Conservation (phyloP, 2,329 filamentous ascomycete species). For the Fusarium irregulare region DNA sequence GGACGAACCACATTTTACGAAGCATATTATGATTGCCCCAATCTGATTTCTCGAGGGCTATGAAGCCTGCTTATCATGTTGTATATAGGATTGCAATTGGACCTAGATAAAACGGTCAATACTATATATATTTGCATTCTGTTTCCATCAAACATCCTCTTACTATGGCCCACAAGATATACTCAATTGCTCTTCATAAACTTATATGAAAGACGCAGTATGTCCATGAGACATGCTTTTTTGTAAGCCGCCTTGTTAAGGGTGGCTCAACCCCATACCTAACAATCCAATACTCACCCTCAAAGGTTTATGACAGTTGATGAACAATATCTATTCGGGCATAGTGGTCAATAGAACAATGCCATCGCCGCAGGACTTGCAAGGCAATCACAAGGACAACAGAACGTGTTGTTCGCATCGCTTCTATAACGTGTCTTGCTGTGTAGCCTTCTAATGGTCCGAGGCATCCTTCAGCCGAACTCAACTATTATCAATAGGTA, state of each 20-base stretch:
- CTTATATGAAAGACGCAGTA: neutral
- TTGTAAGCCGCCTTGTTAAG: neutral
- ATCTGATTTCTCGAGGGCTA: constrained; percentile 2
- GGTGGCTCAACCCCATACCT: neutral
- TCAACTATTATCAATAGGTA: neutral
- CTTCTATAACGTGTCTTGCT: neutral
- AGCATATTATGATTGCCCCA: constrained; percentile 17
- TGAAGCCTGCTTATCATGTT: constrained; percentile 20
- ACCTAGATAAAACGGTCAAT: neutral
- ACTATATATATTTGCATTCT: constrained; percentile 1
- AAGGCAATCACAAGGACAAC: neutral
- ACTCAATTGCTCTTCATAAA: neutral
- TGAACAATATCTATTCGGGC: neutral
- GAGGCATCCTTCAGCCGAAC: neutral
- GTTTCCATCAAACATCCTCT: neutral
- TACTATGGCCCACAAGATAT: neutral
- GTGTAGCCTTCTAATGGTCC: neutral
- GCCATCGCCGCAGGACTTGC: neutral
- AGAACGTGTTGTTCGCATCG: neutral
- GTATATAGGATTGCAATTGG: constrained; percentile 17
- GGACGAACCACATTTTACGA: constrained; percentile 2
- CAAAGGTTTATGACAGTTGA: neutral
- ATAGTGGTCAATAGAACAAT: neutral
- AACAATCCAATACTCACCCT: neutral
- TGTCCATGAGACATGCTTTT: neutral